Base-by-base conservation (phyloP, 805 yeast genomes). In the Brettanomyces bruxellensis region DNA sequence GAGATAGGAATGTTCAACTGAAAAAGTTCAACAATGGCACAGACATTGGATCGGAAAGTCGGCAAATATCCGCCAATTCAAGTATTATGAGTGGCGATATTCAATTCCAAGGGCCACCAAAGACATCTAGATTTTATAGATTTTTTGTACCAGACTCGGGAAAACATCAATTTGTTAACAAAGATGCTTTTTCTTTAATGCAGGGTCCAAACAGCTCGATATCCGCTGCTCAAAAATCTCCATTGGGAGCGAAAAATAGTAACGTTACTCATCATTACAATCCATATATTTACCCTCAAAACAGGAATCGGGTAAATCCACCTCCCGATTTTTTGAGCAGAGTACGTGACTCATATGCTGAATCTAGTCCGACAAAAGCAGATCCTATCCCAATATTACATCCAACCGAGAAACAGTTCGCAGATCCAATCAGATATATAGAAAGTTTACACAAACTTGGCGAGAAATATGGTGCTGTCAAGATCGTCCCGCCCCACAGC, bases 401-500 rank as follows among this genome's bases (percentile, higher is more conserved):
- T 41, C 84, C 90, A 2, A 65, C 80, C 1, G 65, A 64, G 18
- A 70, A 69, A 25, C 81, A 85, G 54, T 76, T 81, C 49, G 56
- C 62, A 9, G 81, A 83, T 58, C 95, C 95, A 1, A 75, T 83
- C 22, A 61, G 60, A n/a, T 83, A 80, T 52, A 66, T 86, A 14
- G 82, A 84, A 23, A 68, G 75, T 12, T 61, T 78, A 1, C 60
- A 65, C 11, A 68, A 71, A 0, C 55, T 71, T 8, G 95, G 93
- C 3, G 63, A 59, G 32, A 59, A 65, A 28, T 78, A 72, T 59
- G 96, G 96, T 0, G 89, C 93, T 56, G 64, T 88, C 40, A 90
- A 89, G 57, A 59, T 90, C 3, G 68, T 75, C 5, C 82, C 95
- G 4, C 90, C 91, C 0, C 35, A 38, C 18, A 48, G 45, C 30